phyloP scores from a whole-genome alignment of 73 alveolate species.

The Paramecium biaurelia region DNA sequence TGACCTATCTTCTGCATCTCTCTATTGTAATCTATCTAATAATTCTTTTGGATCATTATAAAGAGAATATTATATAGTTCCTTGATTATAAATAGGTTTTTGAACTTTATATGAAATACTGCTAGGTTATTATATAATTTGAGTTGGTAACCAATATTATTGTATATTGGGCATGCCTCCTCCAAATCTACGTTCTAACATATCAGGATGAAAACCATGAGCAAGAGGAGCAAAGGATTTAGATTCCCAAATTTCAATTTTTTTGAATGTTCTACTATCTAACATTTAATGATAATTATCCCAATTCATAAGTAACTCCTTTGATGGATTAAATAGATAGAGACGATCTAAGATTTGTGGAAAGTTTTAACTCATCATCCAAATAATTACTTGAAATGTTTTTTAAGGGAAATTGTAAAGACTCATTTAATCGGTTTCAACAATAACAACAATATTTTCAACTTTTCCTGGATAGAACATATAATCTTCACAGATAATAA shows the following conservation, averaged over 20 bases:
- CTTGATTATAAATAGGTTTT: not conserved
- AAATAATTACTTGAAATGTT: slow-evolving; percentile 27
- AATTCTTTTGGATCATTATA: slow-evolving; percentile 36
- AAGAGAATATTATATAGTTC: slow-evolving; percentile 6
- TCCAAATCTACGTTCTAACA: slow-evolving; percentile 29
- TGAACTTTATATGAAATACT: not conserved
- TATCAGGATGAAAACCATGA: slow-evolving; percentile 55
- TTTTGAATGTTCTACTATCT: slow-evolving; percentile 34
- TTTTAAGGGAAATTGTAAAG: not conserved
- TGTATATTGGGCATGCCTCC: slow-evolving; percentile 30
- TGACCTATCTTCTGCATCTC: slow-evolving; percentile 10
- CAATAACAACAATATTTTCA: slow-evolving; percentile 32
- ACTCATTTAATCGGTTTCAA: slow-evolving; percentile 37
- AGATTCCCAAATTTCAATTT: slow-evolving; percentile 49
- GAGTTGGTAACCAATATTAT: slow-evolving; percentile 11
- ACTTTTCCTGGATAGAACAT: slow-evolving; percentile 25
- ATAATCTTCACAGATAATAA: slow-evolving; percentile 42
- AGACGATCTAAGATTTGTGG: slow-evolving; percentile 37
- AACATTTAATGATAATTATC: not conserved
- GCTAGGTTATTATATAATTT: slow-evolving; percentile 13
- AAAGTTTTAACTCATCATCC: slow-evolving; percentile 51
- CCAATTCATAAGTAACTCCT: slow-evolving; percentile 7
- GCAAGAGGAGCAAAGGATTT: slow-evolving; percentile 48
- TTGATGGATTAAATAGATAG: slow-evolving; percentile 17
- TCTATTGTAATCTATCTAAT: not conserved